Evolutionary conservation across 345 rosid species (phyloP), one percentile per base, ranked within the genome.

Genomic region (Gossypioides kirkii): DNA sequence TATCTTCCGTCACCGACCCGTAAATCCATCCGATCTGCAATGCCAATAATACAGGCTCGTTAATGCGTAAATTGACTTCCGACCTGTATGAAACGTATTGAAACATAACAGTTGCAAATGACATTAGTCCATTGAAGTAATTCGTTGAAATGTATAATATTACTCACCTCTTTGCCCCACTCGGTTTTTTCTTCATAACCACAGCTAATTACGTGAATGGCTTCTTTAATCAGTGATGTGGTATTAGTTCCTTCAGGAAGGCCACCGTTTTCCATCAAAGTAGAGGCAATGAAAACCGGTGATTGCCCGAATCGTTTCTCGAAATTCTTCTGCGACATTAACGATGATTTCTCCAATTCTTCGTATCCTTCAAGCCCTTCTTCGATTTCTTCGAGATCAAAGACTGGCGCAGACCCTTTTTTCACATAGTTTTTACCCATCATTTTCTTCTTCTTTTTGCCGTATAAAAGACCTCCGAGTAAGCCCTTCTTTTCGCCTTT

Each of bases 151-250:
- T 56, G 26, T 56, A 28, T 22, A 53, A 28, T 16, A 28, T 42
- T 67, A 11, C 76, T 86, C 80, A 83, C 98, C 96, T 94, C 97
- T 88, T 94, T 91, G 69, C 97, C 98, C 98, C 98, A 91, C 73
- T 94, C 98, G 6, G 98, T 94, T 76, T 94, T 94, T 78, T 94
- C 98, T 80, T 94, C 98, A 42, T 94, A 94, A 5, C 97, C 94
- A 71, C 87, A 83, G 76, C 98, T 94, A 50, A 94, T 94, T 23
- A 91, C 98, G 83, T 94, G 98, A 81, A 94, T 91, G 13, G 98
- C 98, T 78, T 94, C 98, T 77, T 94, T 94, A 64, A 94, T 80
- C 72, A 90, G 85, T 3, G 98, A 82, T 65, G 87, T 71, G 63
- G 89, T 80, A 41, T 86, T 89, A 65, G 92, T 89, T 70, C 96